Conservation (phyloP, 805 yeast genomes). For the Blastobotrys mokoenaii region DNA sequence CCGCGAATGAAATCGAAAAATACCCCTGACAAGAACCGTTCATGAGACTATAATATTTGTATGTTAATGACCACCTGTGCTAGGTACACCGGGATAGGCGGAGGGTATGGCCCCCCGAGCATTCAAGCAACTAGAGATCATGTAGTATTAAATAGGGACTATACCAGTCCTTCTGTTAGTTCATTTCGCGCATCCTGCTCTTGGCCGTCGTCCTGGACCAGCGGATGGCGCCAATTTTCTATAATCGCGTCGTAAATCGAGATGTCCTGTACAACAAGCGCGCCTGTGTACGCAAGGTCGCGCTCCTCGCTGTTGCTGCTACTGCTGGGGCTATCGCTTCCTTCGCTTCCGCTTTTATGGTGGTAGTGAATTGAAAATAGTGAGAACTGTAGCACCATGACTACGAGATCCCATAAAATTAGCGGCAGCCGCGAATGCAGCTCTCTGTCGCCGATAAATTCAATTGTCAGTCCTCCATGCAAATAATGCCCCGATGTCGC, state of each 20-base stretch:
- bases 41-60: too few relatives aligned
- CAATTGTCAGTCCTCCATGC: conserved; percentile 20
- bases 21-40: too few relatives aligned
- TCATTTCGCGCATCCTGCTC: too few relatives aligned
- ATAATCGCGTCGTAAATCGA: conserved; percentile 1
- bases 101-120: too few relatives aligned
- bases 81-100: too few relatives aligned
- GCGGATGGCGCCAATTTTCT: conserved; percentile 3
- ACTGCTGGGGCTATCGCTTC: not conserved
- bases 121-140: too few relatives aligned
- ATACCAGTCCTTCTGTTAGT: too few relatives aligned
- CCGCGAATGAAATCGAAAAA: too few relatives aligned
- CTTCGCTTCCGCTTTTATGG: too few relatives aligned
- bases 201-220: not conserved
- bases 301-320: not conserved
- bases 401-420: conserved; percentile 15
- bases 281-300: conserved; percentile 3
- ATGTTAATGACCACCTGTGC: too few relatives aligned
- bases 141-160: too few relatives aligned
- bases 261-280: conserved; percentile 1
- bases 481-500: conserved; percentile 4
- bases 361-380: conserved; percentile 13
- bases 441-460: conserved; percentile 16
- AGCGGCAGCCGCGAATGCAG: conserved; percentile 12
- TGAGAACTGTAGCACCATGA: conserved; percentile 13